Conservation (phyloP, 148 eudicot species). For the Fallopia convolvulus region DNA sequence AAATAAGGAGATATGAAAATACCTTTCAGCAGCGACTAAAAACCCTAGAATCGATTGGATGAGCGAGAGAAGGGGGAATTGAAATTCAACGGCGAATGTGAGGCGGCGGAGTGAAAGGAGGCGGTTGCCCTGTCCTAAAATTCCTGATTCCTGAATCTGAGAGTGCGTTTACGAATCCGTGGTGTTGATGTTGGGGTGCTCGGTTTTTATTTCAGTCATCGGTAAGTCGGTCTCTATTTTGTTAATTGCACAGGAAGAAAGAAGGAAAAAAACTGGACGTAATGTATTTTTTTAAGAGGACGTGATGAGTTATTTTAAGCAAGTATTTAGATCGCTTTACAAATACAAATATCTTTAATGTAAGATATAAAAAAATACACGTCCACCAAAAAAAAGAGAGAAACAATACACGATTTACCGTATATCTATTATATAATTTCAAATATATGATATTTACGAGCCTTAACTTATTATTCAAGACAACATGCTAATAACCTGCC, state of each 20-base stretch:
- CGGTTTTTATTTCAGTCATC: background rate
- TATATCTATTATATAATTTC: too few relatives aligned
- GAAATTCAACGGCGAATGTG: background rate
- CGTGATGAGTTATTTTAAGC: too few relatives aligned
- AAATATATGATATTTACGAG: too few relatives aligned
- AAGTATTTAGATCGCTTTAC: too few relatives aligned
- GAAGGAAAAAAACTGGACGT: background rate
- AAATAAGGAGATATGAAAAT: background rate
- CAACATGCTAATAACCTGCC: too few relatives aligned
- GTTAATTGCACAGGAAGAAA: background rate
- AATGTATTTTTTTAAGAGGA: too few relatives aligned
- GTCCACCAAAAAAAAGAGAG: too few relatives aligned
- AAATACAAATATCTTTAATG: too few relatives aligned
- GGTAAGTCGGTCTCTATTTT: background rate
- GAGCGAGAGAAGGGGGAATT: conserved; percentile 1
- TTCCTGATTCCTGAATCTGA: background rate
- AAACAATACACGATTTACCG: too few relatives aligned
- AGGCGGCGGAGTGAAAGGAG: background rate
- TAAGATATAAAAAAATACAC: too few relatives aligned
- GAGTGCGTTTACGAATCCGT: background rate
- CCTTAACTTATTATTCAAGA: too few relatives aligned
- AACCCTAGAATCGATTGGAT: background rate
- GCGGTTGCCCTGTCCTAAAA: background rate
- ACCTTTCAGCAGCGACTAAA: conserved; percentile 2
- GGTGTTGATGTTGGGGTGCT: background rate